Evolutionary conservation across 768 basidiomycete genomes (phyloP).

Genomic region (Antrodiella citrinella): DNA sequence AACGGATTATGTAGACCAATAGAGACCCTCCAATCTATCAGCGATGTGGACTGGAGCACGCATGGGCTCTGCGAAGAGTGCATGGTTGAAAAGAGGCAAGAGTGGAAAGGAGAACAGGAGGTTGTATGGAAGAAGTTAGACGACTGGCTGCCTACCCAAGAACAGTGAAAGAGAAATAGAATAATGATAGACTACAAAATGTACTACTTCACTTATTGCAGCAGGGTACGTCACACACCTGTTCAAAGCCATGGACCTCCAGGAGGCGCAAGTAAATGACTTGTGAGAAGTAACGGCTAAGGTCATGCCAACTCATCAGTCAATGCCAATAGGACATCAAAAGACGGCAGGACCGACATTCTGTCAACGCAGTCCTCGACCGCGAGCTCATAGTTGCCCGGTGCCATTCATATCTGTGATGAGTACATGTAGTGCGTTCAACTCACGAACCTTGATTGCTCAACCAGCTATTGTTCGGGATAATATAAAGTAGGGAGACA

Average conservation of each 20-base stretch:
- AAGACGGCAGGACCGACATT: conserved; percentile 1
- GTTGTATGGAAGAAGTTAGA: conserved; percentile 55
- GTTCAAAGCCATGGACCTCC: too few species aligned
- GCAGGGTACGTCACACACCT: not conserved
- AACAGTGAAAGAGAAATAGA: not conserved
- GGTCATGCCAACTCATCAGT: not conserved
- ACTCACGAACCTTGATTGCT: not conserved
- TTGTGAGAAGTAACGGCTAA: too few species aligned
- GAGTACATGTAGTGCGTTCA: not conserved
- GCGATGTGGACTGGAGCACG: conserved; percentile 44
- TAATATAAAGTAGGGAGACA: not conserved
- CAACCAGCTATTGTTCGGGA: not conserved
- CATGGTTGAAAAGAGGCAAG: conserved; percentile 46
- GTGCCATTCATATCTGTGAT: not conserved
- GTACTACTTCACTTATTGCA: too few species aligned
- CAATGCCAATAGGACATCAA: not conserved
- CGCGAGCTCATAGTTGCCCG: not conserved
- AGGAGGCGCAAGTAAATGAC: too few species aligned
- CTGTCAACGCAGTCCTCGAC: not conserved
- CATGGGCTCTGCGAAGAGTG: conserved; percentile 55
- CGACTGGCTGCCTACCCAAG: conserved; percentile 37
- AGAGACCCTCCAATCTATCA: conserved; percentile 59
- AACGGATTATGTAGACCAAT: conserved; percentile 64
- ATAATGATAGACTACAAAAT: too few species aligned
- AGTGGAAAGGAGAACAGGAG: conserved; percentile 58